These are phyloP conservation scores for Leishmania arabica DNA, from an alignment of 208 protist species.

Conservation along the genomic window DNA sequence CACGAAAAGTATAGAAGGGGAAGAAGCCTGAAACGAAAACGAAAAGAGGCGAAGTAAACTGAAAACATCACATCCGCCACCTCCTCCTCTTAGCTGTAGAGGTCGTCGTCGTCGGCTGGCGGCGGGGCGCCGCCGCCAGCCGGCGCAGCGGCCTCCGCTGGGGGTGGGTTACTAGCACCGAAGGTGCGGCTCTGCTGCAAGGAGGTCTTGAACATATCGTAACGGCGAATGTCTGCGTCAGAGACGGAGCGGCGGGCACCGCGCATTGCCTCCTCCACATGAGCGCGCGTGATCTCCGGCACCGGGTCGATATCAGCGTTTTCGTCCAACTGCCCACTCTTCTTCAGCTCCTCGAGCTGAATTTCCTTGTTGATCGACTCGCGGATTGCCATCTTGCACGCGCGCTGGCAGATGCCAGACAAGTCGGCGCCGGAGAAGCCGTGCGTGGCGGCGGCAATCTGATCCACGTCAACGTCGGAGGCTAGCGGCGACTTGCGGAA, in stretches of 20 bases:
- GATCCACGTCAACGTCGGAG: slow-evolving; percentile 95
- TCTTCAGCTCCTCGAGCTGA: slow-evolving; percentile 74
- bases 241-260: slow-evolving; percentile 91
- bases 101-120: slow-evolving; percentile 51
- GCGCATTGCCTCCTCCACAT: slow-evolving; percentile 94
- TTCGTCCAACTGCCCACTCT: slow-evolving; percentile 54
- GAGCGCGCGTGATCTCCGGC: slow-evolving; percentile 86
- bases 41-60: slow-evolving; percentile 15
- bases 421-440: slow-evolving; percentile 99
- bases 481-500: slow-evolving; percentile 98
- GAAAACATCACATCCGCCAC: slow-evolving; percentile 1
- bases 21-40: neutral
- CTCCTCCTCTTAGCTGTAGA: slow-evolving; percentile 41
- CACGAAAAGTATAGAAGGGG: neutral
- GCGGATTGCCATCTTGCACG: slow-evolving; percentile 92
- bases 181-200: slow-evolving; percentile 81
- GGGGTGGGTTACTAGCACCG: slow-evolving; percentile 32
- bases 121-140: slow-evolving; percentile 13
- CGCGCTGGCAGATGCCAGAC: slow-evolving; percentile 88
- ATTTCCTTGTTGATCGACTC: slow-evolving; percentile 92
- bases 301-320: slow-evolving; percentile 88
- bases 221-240: slow-evolving; percentile 91
- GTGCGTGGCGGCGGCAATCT: slow-evolving; percentile 96
- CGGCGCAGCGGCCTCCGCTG: slow-evolving; percentile 27
- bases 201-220: slow-evolving; percentile 93